Evolutionary conservation across 495 filamentous ascomycete genomes (phyloP).

Genomic region (Penicillium chermesinum): DNA sequence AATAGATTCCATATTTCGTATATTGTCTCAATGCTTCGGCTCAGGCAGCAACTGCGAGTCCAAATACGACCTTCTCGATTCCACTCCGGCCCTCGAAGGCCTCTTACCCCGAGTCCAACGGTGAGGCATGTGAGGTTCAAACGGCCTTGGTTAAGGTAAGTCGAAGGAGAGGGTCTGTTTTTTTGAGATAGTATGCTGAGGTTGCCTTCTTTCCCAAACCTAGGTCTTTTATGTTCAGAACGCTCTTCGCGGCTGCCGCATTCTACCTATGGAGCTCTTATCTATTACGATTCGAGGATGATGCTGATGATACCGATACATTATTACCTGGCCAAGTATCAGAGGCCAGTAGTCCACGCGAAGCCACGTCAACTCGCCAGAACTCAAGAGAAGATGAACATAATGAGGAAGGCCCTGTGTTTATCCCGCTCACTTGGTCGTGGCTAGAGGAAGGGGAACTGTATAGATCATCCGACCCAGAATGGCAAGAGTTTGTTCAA

Average conservation of each 20-base stretch:
- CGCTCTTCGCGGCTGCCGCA: conserved; percentile 35
- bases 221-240: conserved; percentile 31
- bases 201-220: no score
- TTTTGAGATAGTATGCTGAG: conserved; percentile 4
- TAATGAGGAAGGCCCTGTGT: conserved; percentile 41
- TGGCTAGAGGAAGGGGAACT: conserved; percentile 43
- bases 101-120: conserved; percentile 12
- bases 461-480: conserved; percentile 61
- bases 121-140: conserved; percentile 36
- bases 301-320: conserved; percentile 21
- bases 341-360: background rate
- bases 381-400: conserved; percentile 23
- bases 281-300: conserved; percentile 35
- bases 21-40: conserved; percentile 34
- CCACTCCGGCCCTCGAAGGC: conserved; percentile 17
- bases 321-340: conserved; percentile 5
- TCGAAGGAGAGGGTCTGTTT: background rate
- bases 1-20: conserved; percentile 6
- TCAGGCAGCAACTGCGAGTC: conserved; percentile 30
- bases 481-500: conserved; percentile 63
- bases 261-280: conserved; percentile 35
- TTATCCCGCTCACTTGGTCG: conserved; percentile 60
- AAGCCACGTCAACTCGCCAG: background rate
- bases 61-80: conserved; percentile 20
- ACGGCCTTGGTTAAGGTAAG: conserved; percentile 39